phyloP scores from a whole-genome alignment of 495 filamentous ascomycete genomes.

The Aspergillus funiculosus region DNA sequence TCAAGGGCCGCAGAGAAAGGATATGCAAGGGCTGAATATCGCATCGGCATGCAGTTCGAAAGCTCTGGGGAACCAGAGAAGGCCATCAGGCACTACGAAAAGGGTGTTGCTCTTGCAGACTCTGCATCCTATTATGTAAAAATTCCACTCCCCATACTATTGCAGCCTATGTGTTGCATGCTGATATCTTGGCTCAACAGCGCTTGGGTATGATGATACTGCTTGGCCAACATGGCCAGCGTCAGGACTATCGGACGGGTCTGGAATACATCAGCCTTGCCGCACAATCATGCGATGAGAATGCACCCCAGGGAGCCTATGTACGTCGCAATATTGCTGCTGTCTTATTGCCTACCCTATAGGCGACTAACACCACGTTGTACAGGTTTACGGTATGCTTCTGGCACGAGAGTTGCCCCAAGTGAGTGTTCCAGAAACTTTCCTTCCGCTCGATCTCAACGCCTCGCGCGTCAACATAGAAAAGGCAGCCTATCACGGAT shows the following conservation, averaged over 20 bases:
- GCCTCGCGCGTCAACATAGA: slow-evolving; percentile 84
- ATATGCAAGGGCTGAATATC: slow-evolving; percentile 91
- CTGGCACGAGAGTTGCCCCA: slow-evolving; percentile 84
- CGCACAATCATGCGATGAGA: slow-evolving; percentile 88
- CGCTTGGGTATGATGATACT: slow-evolving; percentile 96
- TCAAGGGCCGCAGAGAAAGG: slow-evolving; percentile 78
- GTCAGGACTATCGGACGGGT: slow-evolving; percentile 70
- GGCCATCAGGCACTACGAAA: slow-evolving; percentile 81
- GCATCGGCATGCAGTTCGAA: slow-evolving; percentile 98
- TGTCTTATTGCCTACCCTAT: not conserved
- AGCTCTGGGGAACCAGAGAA: slow-evolving; percentile 85
- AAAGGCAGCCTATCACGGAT: slow-evolving; percentile 93
- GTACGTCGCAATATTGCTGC: slow-evolving; percentile 39
- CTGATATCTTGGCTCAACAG: slow-evolving; percentile 32
- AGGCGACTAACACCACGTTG: slow-evolving; percentile 6
- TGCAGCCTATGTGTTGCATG: not conserved
- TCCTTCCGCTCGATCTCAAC: slow-evolving; percentile 66
- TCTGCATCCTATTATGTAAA: slow-evolving; percentile 83
- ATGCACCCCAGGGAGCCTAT: slow-evolving; percentile 95
- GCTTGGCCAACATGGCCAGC: slow-evolving; percentile 84
- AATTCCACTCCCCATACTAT: not conserved
- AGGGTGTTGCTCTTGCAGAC: slow-evolving; percentile 69
- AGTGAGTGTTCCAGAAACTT: slow-evolving; percentile 68
- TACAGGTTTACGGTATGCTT: slow-evolving; percentile 85
- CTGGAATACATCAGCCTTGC: slow-evolving; percentile 75